phyloP scores from a whole-genome alignment of 2,329 filamentous ascomycete species.

The Alternaria ventricosa region DNA sequence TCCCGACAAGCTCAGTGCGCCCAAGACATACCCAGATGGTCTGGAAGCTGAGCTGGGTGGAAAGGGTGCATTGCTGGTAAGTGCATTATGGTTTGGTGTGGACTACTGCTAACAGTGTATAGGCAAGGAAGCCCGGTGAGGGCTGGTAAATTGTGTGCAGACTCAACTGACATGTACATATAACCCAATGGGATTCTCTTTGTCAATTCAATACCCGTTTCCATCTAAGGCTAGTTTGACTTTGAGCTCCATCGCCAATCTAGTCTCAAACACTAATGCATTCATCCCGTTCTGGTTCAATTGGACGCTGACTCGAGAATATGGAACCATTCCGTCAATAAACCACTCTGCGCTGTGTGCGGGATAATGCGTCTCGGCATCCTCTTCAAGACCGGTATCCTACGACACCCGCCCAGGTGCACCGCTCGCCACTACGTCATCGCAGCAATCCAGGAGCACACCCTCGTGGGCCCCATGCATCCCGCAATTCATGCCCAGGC shows the following conservation, averaged over 20 bases:
- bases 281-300: not conserved
- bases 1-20: conserved; percentile 55
- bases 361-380: not conserved
- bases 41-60: conserved; percentile 58
- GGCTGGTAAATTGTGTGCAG: conserved; percentile 19
- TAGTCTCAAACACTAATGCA: not conserved
- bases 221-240: not conserved
- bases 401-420: not conserved
- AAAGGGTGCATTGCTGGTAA: conserved; percentile 49
- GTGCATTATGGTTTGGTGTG: conserved; percentile 9
- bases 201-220: conserved; percentile 1
- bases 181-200: conserved; percentile 9
- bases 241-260: not conserved
- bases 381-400: not conserved
- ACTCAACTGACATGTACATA: conserved; percentile 9
- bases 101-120: conserved; percentile 7
- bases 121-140: conserved; percentile 34
- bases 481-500: not conserved
- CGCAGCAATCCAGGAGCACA: not conserved
- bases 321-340: not conserved
- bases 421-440: not conserved
- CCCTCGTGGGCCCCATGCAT: not conserved
- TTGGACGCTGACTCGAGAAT: no score
- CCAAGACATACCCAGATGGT: conserved; percentile 56
- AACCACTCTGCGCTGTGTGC: not conserved